These are phyloP conservation scores for Rubroboletus pulcherrimus DNA, from an alignment of 768 basidiomycete genomes.

Conservation along the genomic window DNA sequence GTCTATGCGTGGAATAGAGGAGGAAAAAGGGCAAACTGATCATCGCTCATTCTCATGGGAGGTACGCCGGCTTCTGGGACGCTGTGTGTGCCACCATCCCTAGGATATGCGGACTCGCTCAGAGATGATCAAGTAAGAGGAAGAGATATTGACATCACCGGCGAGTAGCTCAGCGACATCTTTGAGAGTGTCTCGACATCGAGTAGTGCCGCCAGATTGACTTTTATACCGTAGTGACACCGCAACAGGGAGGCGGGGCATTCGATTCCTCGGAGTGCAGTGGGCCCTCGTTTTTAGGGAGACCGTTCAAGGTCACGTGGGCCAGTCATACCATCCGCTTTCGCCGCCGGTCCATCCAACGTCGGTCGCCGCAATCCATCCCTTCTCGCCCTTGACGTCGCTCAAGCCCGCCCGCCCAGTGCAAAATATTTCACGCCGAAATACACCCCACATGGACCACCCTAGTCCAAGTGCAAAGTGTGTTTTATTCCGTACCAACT, in stretches of 20 bases:
- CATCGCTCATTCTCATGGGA: too few relatives aligned
- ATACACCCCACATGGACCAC: constrained; percentile 9
- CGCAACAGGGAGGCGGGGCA: too few relatives aligned
- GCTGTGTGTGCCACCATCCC: background rate
- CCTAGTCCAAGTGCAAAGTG: constrained; percentile 21
- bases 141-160: background rate
- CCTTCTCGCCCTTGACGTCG: constrained; percentile 7
- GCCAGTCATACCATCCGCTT: background rate
- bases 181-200: background rate
- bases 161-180: background rate
- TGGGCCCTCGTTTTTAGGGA: too few relatives aligned
- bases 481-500: constrained; percentile 9
- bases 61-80: background rate
- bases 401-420: background rate
- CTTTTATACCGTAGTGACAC: too few relatives aligned
- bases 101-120: background rate
- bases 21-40: too few relatives aligned
- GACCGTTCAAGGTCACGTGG: constrained; percentile 8
- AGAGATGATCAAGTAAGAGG: background rate
- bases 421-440: background rate
- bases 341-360: constrained; percentile 10
- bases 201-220: too few relatives aligned
- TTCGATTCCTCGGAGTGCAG: too few relatives aligned
- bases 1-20: too few relatives aligned
- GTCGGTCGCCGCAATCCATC: constrained; percentile 10